Evolutionary conservation across 139 green algal species (phyloP), one percentile per base, ranked within the genome.

Genomic region (Coelastrella sp.): DNA sequence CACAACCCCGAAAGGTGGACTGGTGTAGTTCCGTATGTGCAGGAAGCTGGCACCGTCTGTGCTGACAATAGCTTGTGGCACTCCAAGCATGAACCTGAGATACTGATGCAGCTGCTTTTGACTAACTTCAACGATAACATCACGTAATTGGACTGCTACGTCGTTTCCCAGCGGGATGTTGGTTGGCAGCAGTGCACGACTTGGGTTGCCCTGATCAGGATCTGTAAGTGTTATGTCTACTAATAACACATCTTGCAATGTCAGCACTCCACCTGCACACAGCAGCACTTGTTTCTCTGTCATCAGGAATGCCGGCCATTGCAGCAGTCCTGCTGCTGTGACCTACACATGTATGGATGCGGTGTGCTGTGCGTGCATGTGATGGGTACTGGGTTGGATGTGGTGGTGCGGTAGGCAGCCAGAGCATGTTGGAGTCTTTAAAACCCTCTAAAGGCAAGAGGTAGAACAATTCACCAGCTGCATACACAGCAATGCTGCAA

Each of bases 171-270:
- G 24, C 9, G 75, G 60, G 6, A 87, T 15, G n/a, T 24, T 68
- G n/a, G 81, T 27, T 8, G 80, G 80, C 60, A 74, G 80, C 11
- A 86, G 60, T n/a, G 59, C 80, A 8, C 11, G 7, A 25, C 24
- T 86, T 14, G 80, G 80, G n/a, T 72, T 25, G 8, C 24, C 79
- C 19, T 76, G 35, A 9, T 74, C 12, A 15, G 80, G 80, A 59
- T 58, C 66, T 20, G n/a, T 72, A 0, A 86, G 59, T 75, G 80
- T 22, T 9, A 58, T 63, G 59, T 86, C 22, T 5, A n/a, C 8
- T 11, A 86, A n/a, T 59, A 86, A 22, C 8, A 86, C 8, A 11
- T 72, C 80, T 15, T 86, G 80, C 80, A 86, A 25, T 59, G 74
- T 10, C 59, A 86, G 59, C 7, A 24, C 59, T 22, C 22, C 24